A percentile compares a stretch with the other conserved stretches of the same genome.
Evolutionary conservation across 495 filamentous ascomycete species (phyloP).

Genomic region (Baudoinia panamericana): DNA sequence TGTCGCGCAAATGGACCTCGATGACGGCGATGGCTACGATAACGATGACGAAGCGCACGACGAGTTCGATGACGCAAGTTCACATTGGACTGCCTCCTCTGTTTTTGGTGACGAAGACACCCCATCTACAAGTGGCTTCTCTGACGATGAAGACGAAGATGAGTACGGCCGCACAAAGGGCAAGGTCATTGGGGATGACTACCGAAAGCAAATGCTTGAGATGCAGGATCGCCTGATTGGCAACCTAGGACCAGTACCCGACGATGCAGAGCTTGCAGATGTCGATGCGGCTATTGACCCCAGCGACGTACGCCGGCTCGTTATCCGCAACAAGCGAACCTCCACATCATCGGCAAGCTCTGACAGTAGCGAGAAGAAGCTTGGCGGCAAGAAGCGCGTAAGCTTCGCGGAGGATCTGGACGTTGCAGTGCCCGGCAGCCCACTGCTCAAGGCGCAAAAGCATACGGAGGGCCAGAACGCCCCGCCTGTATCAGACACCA

Average conservation of each 20-base stretch:
- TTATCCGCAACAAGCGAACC: slow-evolving; percentile 16
- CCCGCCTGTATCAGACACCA: slow-evolving; percentile 16
- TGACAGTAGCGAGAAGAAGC: slow-evolving; percentile 14
- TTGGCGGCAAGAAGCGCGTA: slow-evolving; percentile 52
- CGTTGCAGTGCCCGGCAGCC: slow-evolving; percentile 32
- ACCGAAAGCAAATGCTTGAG: slow-evolving; percentile 40
- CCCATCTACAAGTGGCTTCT: slow-evolving; percentile 32
- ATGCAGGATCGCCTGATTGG: slow-evolving; percentile 29
- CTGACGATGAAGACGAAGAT: slow-evolving; percentile 44
- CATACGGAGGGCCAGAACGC: slow-evolving; percentile 1
- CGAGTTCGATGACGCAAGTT: slow-evolving; percentile 36
- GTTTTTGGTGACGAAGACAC: slow-evolving; percentile 36
- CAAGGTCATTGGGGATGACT: slow-evolving; percentile 52
- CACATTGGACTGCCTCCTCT: slow-evolving; percentile 30
- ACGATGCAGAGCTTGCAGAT: slow-evolving; percentile 13
- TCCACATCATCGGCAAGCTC: slow-evolving; percentile 3
- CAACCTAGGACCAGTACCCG: slow-evolving; percentile 27
- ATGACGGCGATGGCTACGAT: slow-evolving; percentile 48
- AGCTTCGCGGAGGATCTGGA: slow-evolving; percentile 55
- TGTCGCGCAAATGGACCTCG: slow-evolving; percentile 82
- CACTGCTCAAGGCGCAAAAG: slow-evolving; percentile 16
- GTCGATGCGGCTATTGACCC: slow-evolving; percentile 13
- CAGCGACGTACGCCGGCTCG: slow-evolving; percentile 22
- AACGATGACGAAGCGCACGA: slow-evolving; percentile 31
- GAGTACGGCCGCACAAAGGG: slow-evolving; percentile 55